These are phyloP conservation scores for Aaosphaeria pasadenensis DNA, from an alignment of 2,329 filamentous ascomycete genomes.

Conservation along the genomic window DNA sequence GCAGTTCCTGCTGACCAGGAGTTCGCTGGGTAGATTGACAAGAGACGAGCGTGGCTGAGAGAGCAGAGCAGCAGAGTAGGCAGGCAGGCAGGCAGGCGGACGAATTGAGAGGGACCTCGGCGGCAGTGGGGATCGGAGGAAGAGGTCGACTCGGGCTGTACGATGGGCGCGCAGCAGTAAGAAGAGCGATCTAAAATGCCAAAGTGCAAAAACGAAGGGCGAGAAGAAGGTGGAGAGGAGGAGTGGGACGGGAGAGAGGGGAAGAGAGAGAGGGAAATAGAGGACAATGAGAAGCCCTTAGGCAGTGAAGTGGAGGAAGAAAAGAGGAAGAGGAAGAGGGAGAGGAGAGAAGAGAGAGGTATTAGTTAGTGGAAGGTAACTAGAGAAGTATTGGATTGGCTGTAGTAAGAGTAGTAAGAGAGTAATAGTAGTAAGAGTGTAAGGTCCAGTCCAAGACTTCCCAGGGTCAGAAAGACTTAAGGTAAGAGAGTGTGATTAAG, in stretches of 20 bases:
- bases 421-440: not conserved
- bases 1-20: constrained; percentile 83
- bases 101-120: not conserved
- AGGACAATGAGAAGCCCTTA: not conserved
- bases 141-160: constrained; percentile 2
- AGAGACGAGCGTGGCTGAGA: constrained; percentile 6
- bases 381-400: not conserved
- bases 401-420: not conserved
- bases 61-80: constrained; percentile 2
- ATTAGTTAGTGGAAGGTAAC: not conserved
- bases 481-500: too few relatives aligned
- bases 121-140: not conserved
- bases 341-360: not conserved
- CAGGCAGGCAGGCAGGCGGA: constrained; percentile 6
- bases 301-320: not conserved
- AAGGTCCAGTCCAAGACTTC: too few relatives aligned
- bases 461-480: too few relatives aligned
- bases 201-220: constrained; percentile 19
- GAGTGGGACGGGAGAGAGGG: constrained; percentile 1
- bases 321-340: not conserved
- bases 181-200: constrained; percentile 16
- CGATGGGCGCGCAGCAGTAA: constrained; percentile 5
- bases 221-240: constrained; percentile 8
- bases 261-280: not conserved
- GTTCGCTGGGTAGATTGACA: constrained; percentile 31